Evolutionary conservation across 495 filamentous ascomycete species (phyloP), one percentile per base, ranked within the genome.

Genomic region (Podospora appendiculata): DNA sequence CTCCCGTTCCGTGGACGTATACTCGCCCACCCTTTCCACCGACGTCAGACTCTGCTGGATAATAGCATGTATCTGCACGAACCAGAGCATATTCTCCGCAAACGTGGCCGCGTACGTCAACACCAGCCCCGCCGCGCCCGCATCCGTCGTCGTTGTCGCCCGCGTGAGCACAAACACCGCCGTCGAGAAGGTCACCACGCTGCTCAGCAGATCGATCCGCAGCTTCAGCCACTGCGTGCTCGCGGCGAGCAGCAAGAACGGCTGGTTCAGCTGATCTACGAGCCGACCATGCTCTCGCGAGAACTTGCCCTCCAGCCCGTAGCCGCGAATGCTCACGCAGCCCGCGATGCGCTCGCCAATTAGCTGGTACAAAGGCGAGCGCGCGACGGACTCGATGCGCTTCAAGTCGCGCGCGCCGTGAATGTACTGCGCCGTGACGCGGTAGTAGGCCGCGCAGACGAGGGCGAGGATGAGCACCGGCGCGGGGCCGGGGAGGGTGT

Each of bases 31-130:
- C 36, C 36, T 38, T 7, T 38, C 36, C 3, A 38, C 36, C 1
- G 45, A 14, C 4, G 52, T 54, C 52, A 54, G 47, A 33, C 47
- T 73, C 52, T 78, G 74, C 8, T 72, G 69, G 6, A 70, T 76
- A 55, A 75, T 71, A 38, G 71, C 47, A 40, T 54, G 48, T 33
- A 45, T 48, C 34, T 44, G 70, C 7, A 78, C 71, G 50, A 76
- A 73, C 69, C 71, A 76, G 48, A 75, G 74, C 11, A 77, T 56
- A 10, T 68, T 68, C 54, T 72, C 67, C 10, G 74, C 75, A 43
- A 78, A 74, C 56, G 73, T 70, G 50, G 92, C 76, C 39, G 89
- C 88, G 66, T 94, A 92, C 14, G 86, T 87, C 86, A 94, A 88
- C 43, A 86, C 76, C 63, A 94, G 71, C 71, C 89, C 89, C 51